phyloP scores from a whole-genome alignment of 108 stramenopile species.

The Skeletonema menzelii region DNA sequence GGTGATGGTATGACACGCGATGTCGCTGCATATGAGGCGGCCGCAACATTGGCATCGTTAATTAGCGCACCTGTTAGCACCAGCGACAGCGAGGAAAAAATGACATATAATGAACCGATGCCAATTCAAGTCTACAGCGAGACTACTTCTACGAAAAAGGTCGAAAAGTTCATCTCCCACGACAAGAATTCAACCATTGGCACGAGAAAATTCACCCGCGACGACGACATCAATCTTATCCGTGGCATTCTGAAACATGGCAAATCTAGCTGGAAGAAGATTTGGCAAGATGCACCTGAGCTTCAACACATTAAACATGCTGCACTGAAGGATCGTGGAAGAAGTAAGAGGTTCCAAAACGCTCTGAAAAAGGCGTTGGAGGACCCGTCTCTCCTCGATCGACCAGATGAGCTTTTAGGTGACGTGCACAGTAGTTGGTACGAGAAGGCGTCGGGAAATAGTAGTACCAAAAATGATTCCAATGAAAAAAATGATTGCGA shows the following conservation, averaged over 20 bases:
- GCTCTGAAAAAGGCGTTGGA: neutral
- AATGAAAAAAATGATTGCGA: too few species aligned
- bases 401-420: conserved; percentile 14
- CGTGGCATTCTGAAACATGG: conserved; percentile 22
- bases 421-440: neutral
- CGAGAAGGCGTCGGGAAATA: neutral
- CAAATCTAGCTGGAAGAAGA: conserved; percentile 16
- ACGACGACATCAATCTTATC: conserved; percentile 15
- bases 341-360: conserved; percentile 4
- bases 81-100: neutral
- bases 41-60: neutral
- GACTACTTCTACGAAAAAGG: neutral
- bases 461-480: neutral
- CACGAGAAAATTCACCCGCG: conserved; percentile 22
- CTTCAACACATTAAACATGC: conserved; percentile 21
- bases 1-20: neutral
- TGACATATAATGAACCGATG: neutral
- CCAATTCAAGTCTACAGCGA: neutral
- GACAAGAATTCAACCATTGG: neutral
- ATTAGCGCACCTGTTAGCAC: neutral
- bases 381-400: conserved; percentile 10
- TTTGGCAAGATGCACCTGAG: neutral
- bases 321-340: conserved; percentile 28
- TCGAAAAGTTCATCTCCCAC: neutral
- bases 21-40: neutral